These are phyloP conservation scores for Diaporthe sp. DNA, from an alignment of 2,329 filamentous ascomycete genomes.

Conservation along the genomic window DNA sequence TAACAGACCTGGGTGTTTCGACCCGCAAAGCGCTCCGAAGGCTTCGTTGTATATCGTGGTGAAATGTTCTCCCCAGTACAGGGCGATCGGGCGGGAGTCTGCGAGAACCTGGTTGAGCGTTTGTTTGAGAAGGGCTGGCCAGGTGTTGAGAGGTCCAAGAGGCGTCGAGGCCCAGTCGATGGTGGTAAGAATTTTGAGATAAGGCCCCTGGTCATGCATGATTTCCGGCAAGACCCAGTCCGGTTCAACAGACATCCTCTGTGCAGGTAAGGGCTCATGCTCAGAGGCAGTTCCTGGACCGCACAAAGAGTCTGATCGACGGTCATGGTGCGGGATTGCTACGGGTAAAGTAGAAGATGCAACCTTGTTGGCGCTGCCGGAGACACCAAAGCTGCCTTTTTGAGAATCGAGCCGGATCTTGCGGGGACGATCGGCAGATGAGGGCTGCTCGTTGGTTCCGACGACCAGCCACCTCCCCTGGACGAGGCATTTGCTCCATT, in stretches of 20 bases:
- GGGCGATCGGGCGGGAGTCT: slow-evolving; percentile 63
- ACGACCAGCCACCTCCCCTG: slow-evolving; percentile 51
- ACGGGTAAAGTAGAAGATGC: slow-evolving; percentile 30
- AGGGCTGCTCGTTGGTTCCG: slow-evolving; percentile 50
- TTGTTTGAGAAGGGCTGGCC: slow-evolving; percentile 59
- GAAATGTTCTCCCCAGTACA: slow-evolving; percentile 69
- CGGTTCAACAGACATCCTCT: slow-evolving; percentile 45
- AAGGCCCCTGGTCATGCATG: slow-evolving; percentile 50
- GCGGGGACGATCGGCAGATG: slow-evolving; percentile 41
- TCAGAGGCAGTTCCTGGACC: slow-evolving; percentile 4
- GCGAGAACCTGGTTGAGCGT: slow-evolving; percentile 56
- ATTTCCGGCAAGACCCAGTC: slow-evolving; percentile 51
- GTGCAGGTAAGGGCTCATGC: slow-evolving; percentile 39
- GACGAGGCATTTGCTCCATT: slow-evolving; percentile 52
- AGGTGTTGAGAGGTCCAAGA: slow-evolving; percentile 58
- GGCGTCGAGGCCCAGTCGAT: slow-evolving; percentile 61
- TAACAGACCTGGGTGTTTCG: slow-evolving; percentile 74
- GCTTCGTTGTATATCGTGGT: slow-evolving; percentile 78
- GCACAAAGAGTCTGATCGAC: slow-evolving; percentile 26
- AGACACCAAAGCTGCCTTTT: slow-evolving; percentile 40
- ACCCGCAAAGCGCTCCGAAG: slow-evolving; percentile 72
- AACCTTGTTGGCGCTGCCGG: slow-evolving; percentile 36
- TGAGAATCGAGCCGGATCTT: slow-evolving; percentile 44
- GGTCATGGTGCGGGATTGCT: slow-evolving; percentile 40
- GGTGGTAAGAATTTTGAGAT: slow-evolving; percentile 53